Conservation (phyloP, 164 flowering plant species). For the Paratinospora sagittata region DNA sequence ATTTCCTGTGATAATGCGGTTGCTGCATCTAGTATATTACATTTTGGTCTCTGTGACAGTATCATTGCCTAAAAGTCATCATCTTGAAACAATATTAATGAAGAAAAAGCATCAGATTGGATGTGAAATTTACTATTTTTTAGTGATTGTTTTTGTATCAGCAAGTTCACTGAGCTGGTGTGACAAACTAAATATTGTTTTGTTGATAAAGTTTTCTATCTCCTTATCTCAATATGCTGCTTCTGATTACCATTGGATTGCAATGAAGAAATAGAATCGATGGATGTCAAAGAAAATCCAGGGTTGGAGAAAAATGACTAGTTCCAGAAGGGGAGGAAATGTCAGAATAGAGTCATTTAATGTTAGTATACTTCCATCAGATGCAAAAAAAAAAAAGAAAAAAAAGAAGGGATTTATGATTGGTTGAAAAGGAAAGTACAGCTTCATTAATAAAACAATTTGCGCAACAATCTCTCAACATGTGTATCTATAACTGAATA, state of each 20-base stretch:
- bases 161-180: background rate
- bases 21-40: background rate
- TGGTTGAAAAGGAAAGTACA: background rate
- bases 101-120: background rate
- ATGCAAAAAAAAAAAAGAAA: too few species aligned
- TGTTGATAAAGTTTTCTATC: background rate
- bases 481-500: background rate
- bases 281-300: too few species aligned
- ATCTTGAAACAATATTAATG: constrained; percentile 2
- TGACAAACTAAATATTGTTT: background rate
- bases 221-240: background rate
- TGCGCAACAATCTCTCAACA: background rate
- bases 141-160: background rate
- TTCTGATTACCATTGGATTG: background rate
- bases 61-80: background rate
- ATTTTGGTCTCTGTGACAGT: constrained; percentile 3
- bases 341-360: background rate
- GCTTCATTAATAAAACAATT: background rate
- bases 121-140: background rate
- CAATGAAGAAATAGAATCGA: background rate
- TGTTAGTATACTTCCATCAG: background rate
- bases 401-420: background rate
- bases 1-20: background rate
- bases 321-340: background rate
- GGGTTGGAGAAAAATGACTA: background rate